These are phyloP conservation scores for Crithidia sp. DNA, from an alignment of 208 protist species.

Conservation along the genomic window DNA sequence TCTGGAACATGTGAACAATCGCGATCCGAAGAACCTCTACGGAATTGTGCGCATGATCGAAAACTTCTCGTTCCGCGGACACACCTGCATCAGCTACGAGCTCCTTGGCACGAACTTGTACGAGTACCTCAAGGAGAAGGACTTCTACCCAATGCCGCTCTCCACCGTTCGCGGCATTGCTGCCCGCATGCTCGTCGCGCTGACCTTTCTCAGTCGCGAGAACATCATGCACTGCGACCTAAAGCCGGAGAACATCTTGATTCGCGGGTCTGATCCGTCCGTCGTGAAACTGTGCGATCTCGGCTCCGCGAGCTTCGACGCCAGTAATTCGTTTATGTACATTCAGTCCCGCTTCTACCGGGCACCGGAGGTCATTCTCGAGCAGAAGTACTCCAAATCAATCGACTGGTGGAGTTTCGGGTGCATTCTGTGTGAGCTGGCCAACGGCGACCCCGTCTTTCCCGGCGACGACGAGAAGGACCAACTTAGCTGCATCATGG, in stretches of 20 bases:
- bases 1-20: slow-evolving; percentile 65
- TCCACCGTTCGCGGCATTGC: slow-evolving; percentile 66
- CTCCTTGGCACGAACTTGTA: slow-evolving; percentile 78
- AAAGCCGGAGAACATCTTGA: slow-evolving; percentile 97
- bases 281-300: slow-evolving; percentile 98
- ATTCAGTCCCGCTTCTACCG: slow-evolving; percentile 93
- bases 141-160: slow-evolving; percentile 86
- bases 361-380: slow-evolving; percentile 90
- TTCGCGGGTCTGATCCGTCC: slow-evolving; percentile 65
- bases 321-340: slow-evolving; percentile 92
- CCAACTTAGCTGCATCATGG: slow-evolving; percentile 87
- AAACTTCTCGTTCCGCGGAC: slow-evolving; percentile 70
- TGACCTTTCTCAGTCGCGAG: slow-evolving; percentile 81
- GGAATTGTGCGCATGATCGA: slow-evolving; percentile 78
- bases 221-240: slow-evolving; percentile 96
- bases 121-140: slow-evolving; percentile 68
- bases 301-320: slow-evolving; percentile 96
- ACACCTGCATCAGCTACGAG: slow-evolving; percentile 85
- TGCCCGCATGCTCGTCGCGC: slow-evolving; percentile 66
- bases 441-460: slow-evolving; percentile 92
- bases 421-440: slow-evolving; percentile 94
- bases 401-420: slow-evolving; percentile 95
- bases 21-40: slow-evolving; percentile 66
- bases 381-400: slow-evolving; percentile 65
- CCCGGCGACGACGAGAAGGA: slow-evolving; percentile 88